Evolutionary conservation across 1,284 basidiomycete species (phyloP).

Genomic region (Ganoderma meredithae): DNA sequence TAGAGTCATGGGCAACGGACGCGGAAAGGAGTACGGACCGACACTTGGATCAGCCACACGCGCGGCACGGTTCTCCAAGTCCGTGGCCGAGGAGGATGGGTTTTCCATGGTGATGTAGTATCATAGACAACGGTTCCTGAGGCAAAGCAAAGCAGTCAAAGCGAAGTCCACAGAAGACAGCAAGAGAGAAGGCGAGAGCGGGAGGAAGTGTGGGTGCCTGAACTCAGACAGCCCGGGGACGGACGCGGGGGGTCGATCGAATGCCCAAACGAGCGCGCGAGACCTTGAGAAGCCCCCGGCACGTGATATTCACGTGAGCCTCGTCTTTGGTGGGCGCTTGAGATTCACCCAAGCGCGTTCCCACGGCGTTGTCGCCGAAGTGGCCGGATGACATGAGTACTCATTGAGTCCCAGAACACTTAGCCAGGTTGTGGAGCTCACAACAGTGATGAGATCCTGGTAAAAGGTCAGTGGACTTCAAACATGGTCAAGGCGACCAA

Average conservation of each 20-base stretch:
- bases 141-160: neutral
- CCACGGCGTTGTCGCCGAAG: neutral
- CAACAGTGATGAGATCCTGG: neutral
- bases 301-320: slow-evolving; percentile 19
- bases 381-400: neutral
- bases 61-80: slow-evolving; percentile 73
- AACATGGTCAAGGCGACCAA: neutral
- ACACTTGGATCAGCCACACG: slow-evolving; percentile 77
- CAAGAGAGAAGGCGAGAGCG: slow-evolving; percentile 8
- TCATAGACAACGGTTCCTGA: slow-evolving; percentile 17
- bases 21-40: slow-evolving; percentile 48
- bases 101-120: slow-evolving; percentile 47
- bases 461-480: neutral
- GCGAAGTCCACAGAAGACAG: neutral
- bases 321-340: neutral
- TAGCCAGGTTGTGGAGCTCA: neutral
- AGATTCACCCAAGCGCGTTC: neutral
- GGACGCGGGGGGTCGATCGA: slow-evolving; percentile 27
- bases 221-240: slow-evolving; percentile 18
- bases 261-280: slow-evolving; percentile 25
- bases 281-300: slow-evolving; percentile 15
- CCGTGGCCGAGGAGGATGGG: slow-evolving; percentile 57
- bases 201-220: slow-evolving; percentile 22
- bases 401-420: too few species aligned
- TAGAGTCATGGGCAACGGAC: neutral